Evolutionary conservation across 1,284 basidiomycete species (phyloP), one percentile per base, ranked within the genome.

Genomic region (Austroboletus olivaceoglutinosus): DNA sequence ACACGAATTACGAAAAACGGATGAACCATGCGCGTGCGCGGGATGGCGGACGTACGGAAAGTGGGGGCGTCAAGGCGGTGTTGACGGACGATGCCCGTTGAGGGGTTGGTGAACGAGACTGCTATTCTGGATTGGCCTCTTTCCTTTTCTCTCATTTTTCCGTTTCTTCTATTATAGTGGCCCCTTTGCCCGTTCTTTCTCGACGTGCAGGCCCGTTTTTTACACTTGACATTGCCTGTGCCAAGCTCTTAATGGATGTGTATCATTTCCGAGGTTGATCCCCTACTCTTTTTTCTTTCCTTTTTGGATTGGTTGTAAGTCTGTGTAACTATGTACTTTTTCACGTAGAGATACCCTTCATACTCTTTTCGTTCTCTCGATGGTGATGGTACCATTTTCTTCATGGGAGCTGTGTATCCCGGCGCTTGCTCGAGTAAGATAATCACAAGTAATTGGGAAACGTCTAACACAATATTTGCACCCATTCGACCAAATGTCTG

Each of bases 21-120:
- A 76, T 89, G 82, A 82, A 87, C 61, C 83, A 77, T 15, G 77
- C 81, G 37, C 78, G 84, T 37, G 88, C 82, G 37, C 74, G 86
- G 51, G 86, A 90, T 67, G 88, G 88, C 5, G 87, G 87, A 36
- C 73, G 88, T 59, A 90, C 88, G 53, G 85, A 89, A 72, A 90
- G 87, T 61, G 88, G 87, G 4, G 87, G 87, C 21, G 86, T 90
- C 22, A 83, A 80, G 59, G 86, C 84, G 16, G 75, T 89, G 42
- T 67, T 84, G 63, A 76, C 77, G 34, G 78, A 77, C 9, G 58
- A 64, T 30, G 50, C 51, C 27, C 52, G 52, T 16, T 65, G 53
- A 55, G 34, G 51, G 31, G 45, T 57, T 40, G 46, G 57, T 47
- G 51, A 46, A 62, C 29, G 43, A 48, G 50, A 46, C 38, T 65